Base-by-base conservation (phyloP, 441 rosid species). In the Erodium trifolium region DNA sequence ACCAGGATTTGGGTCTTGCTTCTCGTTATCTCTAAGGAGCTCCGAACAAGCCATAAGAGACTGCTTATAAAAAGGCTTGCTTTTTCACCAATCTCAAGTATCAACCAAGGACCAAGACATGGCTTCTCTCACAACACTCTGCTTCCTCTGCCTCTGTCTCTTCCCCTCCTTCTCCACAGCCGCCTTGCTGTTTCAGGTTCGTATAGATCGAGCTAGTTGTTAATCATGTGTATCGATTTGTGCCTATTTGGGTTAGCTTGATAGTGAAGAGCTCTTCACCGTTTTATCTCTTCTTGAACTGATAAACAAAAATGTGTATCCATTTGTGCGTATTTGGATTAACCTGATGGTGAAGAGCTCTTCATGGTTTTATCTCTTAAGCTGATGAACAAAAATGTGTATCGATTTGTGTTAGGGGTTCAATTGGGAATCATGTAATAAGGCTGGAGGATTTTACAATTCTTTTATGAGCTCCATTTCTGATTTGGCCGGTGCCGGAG, bases 371-470 rank as follows among this genome's bases (percentile, higher is more conserved):
- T n/a, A n/a, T n/a, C n/a, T n/a, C n/a, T n/a, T n/a, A n/a, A 23
- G 2, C 27, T 23, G 27, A 23, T 23, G 2, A 23, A 23, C 27
- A 23, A 23, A 23, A 23, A 23, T 23, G 27, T 23, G 27, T 23
- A 0, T 49, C 47, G 34, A 66, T 34, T 16, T 41, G 62, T 0
- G 9, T 10, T 7, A 85, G 88, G 89, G 80, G n/a, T 83, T 85
- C 78, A 82, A 82, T 47, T 88, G 92, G 96, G 93, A 86, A 68
- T 88, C 93, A 31, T 67, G 69, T 59, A 82, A 80, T 55, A 78
- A 77, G 63, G 72, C 75, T 69, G 90, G 90, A 43, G 92, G 92
- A 34, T 88, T 86, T 85, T 86, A 88, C 82, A 90, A 85, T 39
- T 83, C 80, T 0, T 78, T 90, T 5, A 82, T 78, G 68, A 86